Conservation (phyloP, 2,329 filamentous ascomycete species). For the Orbilia blumenaviensis region DNA sequence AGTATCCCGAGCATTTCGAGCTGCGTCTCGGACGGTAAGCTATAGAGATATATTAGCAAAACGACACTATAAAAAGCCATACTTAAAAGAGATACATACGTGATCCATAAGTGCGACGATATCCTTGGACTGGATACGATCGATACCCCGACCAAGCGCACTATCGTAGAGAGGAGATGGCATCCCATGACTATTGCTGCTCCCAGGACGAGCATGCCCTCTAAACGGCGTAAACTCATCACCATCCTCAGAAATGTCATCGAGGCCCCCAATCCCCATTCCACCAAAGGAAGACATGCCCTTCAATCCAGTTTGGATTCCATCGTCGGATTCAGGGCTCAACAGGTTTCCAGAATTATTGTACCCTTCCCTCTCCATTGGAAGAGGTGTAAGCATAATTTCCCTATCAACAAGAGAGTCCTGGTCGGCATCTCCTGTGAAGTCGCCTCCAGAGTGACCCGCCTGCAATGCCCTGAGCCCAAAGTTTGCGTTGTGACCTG, state of each 20-base stretch:
- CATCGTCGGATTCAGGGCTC: slow-evolving; percentile 34
- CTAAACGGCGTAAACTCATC: slow-evolving; percentile 62
- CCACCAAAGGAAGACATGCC: slow-evolving; percentile 43
- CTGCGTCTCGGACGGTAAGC: slow-evolving; percentile 94
- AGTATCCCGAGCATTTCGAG: slow-evolving; percentile 93
- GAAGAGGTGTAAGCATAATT: slow-evolving; percentile 44
- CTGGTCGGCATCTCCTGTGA: slow-evolving; percentile 36
- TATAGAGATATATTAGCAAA: slow-evolving; percentile 58
- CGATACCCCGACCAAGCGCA: slow-evolving; percentile 84
- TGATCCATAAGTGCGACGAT: slow-evolving; percentile 98
- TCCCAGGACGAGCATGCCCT: slow-evolving; percentile 66
- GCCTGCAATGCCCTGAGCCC: slow-evolving; percentile 43
- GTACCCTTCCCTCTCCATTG: slow-evolving; percentile 79
- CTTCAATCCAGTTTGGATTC: slow-evolving; percentile 38
- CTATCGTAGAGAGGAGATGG: slow-evolving; percentile 88
- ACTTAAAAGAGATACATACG: slow-evolving; percentile 64
- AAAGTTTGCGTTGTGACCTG: slow-evolving; percentile 49
- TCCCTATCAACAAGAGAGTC: slow-evolving; percentile 41
- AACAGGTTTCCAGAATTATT: slow-evolving; percentile 69
- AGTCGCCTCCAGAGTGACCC: slow-evolving; percentile 57
- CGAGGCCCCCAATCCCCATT: slow-evolving; percentile 64
- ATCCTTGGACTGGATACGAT: slow-evolving; percentile 93
- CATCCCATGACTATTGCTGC: slow-evolving; percentile 92
- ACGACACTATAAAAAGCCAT: background rate
- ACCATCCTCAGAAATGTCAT: slow-evolving; percentile 67